Evolutionary conservation across 345 rosid genomes (phyloP), one percentile per base, ranked within the genome.

Genomic region (Carallia pectinifolia): DNA sequence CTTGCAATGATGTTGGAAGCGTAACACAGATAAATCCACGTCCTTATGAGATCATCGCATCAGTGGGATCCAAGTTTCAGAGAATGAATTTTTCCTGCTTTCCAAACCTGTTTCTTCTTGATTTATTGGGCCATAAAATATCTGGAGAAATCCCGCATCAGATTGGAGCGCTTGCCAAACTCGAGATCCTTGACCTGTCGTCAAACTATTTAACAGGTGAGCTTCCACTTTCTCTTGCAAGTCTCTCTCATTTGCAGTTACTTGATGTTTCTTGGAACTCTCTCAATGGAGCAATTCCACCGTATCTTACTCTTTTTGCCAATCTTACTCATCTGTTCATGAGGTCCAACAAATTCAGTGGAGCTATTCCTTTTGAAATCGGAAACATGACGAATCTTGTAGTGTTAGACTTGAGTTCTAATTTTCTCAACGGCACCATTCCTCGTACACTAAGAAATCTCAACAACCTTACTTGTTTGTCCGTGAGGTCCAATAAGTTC

Each of bases 81-180:
- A 63, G 34, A 6, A 17, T 71, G 67, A 67, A 71, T 48, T 67
- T 71, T 48, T 71, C 76, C 40, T 71, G 59, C 36, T 39, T 79
- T 10, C 61, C 37, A 0, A 29, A 79, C 71, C 68, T 79, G 6
- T 19, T 9, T 12, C 1, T 0, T 13, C 31, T 74, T 1, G 8
- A 23, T 12, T 61, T 74, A 4, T 0, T 1, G 0, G 0, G 1
- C 1, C 53, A 60, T 6, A n/a, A 15, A 0, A 60, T 72, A 1
- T 0, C 1, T 0, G 55, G 77, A 6, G 34, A 38, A 9, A 74
- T 77, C 27, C 54, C 64, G 4, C 33, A 29, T 7, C 61, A 77
- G 31, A 62, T 75, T 16, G 68, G 71, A 7, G 27, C 23, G 15
- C 62, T 78, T 29, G 5, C 66, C 0, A 69, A 69, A 1, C 72